Percentiles rank a stretch among this genome's conserved stretches.
These are phyloP conservation scores for Spergularia marina DNA, from an alignment of 148 eudicot species.

Conservation along the genomic window DNA sequence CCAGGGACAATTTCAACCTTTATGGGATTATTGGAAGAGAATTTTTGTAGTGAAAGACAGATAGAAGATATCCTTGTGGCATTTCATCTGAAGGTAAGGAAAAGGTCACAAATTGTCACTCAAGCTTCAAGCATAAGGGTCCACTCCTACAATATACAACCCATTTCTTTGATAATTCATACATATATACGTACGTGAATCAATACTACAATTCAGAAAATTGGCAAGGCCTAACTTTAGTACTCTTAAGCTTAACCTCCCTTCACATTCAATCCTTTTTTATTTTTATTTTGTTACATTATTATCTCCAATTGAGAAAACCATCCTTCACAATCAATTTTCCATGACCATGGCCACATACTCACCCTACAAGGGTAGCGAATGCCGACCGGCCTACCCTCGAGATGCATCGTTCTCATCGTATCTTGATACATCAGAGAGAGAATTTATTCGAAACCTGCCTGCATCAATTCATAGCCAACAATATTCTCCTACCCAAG, in stretches of 20 bases:
- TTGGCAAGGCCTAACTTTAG: constrained; percentile 9
- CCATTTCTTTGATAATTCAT: neutral
- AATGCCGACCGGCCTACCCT: constrained; percentile 24
- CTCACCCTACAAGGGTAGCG: constrained; percentile 22
- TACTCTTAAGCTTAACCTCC: neutral
- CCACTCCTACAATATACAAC: constrained; percentile 21
- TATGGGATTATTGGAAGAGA: neutral
- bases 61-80: constrained; percentile 23
- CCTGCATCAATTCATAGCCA: constrained; percentile 35
- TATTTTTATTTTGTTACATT: neutral
- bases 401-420: constrained; percentile 76
- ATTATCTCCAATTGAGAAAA: neutral
- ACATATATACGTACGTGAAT: neutral
- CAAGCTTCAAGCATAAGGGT: constrained; percentile 25
- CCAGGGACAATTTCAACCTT: constrained; percentile 22
- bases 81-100: constrained; percentile 28
- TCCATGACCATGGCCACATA: constrained; percentile 38
- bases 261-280: constrained; percentile 9
- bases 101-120: constrained; percentile 34
- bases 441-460: constrained; percentile 42
- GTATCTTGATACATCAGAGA: constrained; percentile 55
- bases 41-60: constrained; percentile 24
- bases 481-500: constrained; percentile 22
- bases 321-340: neutral
- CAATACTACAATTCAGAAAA: neutral